Evolutionary conservation across 164 flowering plant species (phyloP).

Genomic region (Euptelea pleiosperma): DNA sequence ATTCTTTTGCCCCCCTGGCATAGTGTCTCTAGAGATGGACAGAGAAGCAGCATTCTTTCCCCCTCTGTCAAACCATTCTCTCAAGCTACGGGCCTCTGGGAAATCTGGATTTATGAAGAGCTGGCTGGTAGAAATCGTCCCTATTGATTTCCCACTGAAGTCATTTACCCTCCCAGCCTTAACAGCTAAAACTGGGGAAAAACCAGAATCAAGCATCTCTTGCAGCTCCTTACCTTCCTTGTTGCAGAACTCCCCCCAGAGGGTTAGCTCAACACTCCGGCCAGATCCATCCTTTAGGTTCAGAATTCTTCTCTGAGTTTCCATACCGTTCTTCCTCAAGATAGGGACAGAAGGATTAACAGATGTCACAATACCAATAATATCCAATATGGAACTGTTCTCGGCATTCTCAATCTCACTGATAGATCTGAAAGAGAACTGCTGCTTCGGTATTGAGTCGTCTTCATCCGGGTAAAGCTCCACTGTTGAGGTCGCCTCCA

Average conservation of each 20-base stretch:
- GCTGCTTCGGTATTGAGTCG: slow-evolving; percentile 78
- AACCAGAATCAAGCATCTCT: slow-evolving; percentile 68
- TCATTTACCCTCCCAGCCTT: slow-evolving; percentile 90
- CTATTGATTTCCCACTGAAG: slow-evolving; percentile 89
- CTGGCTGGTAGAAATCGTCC: slow-evolving; percentile 83
- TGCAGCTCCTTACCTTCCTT: slow-evolving; percentile 84
- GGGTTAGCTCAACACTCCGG: slow-evolving; percentile 70
- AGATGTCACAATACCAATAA: slow-evolving; percentile 72
- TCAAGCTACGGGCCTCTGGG: slow-evolving; percentile 63
- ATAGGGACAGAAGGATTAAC: slow-evolving; percentile 85
- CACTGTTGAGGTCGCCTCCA: slow-evolving; percentile 74
- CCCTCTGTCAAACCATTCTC: slow-evolving; percentile 77
- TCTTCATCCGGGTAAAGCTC: slow-evolving; percentile 87
- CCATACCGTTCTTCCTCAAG: slow-evolving; percentile 94
- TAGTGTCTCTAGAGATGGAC: slow-evolving; percentile 72
- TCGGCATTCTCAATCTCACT: slow-evolving; percentile 77
- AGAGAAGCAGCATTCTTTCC: slow-evolving; percentile 55
- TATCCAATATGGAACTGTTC: slow-evolving; percentile 73
- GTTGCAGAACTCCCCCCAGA: slow-evolving; percentile 97
- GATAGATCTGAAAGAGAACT: slow-evolving; percentile 76
- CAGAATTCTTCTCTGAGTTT: slow-evolving; percentile 82
- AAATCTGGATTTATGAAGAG: slow-evolving; percentile 83
- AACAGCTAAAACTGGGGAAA: slow-evolving; percentile 77
- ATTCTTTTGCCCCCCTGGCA: slow-evolving; percentile 47
- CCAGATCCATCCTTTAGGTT: slow-evolving; percentile 79